Conservation (phyloP, 257 asterid genomes). For the Verbena officinalis region DNA sequence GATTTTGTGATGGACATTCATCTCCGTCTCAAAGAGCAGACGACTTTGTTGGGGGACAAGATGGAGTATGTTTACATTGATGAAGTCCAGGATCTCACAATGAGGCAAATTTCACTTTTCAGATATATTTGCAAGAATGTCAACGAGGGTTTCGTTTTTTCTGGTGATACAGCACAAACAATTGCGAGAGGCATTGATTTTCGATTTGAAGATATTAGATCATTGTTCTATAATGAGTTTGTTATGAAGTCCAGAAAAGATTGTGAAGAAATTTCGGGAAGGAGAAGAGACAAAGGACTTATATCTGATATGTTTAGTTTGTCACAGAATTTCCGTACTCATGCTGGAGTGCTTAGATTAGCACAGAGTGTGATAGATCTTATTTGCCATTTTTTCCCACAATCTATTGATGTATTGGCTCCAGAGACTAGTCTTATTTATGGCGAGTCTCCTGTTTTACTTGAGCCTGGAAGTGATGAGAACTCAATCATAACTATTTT, state of each 20-base stretch:
- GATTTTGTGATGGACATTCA: slow-evolving; percentile 69
- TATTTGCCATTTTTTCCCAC: slow-evolving; percentile 53
- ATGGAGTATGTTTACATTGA: slow-evolving; percentile 76
- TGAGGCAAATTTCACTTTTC: slow-evolving; percentile 64
- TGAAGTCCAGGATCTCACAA: slow-evolving; percentile 73
- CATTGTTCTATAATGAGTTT: slow-evolving; percentile 60
- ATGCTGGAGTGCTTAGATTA: slow-evolving; percentile 62
- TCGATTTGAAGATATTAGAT: slow-evolving; percentile 64
- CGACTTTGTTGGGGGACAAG: slow-evolving; percentile 48
- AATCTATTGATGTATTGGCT: slow-evolving; percentile 51
- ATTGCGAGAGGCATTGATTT: slow-evolving; percentile 72
- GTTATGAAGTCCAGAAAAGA: slow-evolving; percentile 33
- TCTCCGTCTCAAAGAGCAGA: slow-evolving; percentile 42
- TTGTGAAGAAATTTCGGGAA: slow-evolving; percentile 20
- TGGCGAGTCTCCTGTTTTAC: slow-evolving; percentile 69
- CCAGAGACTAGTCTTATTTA: slow-evolving; percentile 63
- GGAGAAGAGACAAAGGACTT: slow-evolving; percentile 50
- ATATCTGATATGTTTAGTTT: slow-evolving; percentile 47
- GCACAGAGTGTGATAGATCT: slow-evolving; percentile 68
- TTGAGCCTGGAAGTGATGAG: slow-evolving; percentile 55
- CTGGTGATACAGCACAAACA: slow-evolving; percentile 75
- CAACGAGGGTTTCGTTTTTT: slow-evolving; percentile 66
- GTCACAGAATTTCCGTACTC: slow-evolving; percentile 70
- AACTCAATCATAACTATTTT: slow-evolving; percentile 56
- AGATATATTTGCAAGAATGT: slow-evolving; percentile 55